Base-by-base conservation (phyloP, 2,329 filamentous ascomycete genomes). In the Didymella glomerata region DNA sequence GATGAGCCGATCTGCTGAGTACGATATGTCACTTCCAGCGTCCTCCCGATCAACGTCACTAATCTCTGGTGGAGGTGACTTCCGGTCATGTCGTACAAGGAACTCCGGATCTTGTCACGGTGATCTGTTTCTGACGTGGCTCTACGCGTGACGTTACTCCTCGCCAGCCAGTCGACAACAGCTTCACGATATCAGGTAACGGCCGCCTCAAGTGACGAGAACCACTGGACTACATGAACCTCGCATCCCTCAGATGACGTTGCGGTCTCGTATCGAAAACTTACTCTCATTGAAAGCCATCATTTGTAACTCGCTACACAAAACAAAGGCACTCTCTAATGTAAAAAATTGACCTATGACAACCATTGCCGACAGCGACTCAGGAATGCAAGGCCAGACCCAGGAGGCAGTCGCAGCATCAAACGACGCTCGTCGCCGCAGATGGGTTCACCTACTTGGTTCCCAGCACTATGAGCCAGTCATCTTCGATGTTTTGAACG, bases 401-500 rank as follows among this genome's bases (percentile, higher is more conserved):
- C 30, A 24, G 22, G 27, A 18, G 24, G 25, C 25, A 9, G 11
- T 22, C 8, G 50, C 46, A 51, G 65, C 68, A 47, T 42, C 57
- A 2, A 60, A 69, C 2, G 50, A 51, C 10, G 40, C 59, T 1
- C 64, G 55, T 18, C 66, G 68, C 4, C 27, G 44, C 27, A 60
- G 65, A 47, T 70, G 68, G 66, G 57, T 59, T 1, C 49, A 28
- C 1, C 62, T 69, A 18, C 65, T 73, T 16, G 64, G 24, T 7
- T 30, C 20, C 1, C 51, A 67, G 11, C 50, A 72, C 8, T 72
- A 71, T 32, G 48, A 69, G 24, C 45, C 68, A 2, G 30, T 74
- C 7, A 68, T 74, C 18, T 48, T 52, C 8, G 67, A 73, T 25
- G 61, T 74, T 1, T 61, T 74, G 1, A 53, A 60, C 6, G 48